These are phyloP conservation scores for Brasilioporus rufonigricans DNA, from an alignment of 768 basidiomycete genomes.

Conservation along the genomic window DNA sequence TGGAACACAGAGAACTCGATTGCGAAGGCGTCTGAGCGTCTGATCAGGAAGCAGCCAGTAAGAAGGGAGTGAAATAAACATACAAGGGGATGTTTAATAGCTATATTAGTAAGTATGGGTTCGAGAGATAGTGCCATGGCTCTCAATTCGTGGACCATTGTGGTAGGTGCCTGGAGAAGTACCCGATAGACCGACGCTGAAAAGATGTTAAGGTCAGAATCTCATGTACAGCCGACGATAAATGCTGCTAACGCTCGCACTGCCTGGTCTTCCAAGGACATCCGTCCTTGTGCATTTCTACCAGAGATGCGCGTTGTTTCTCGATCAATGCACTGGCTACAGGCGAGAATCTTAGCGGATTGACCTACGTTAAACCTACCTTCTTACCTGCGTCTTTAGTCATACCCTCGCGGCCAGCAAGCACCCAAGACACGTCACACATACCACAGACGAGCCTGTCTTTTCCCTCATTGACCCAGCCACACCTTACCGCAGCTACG, in stretches of 20 bases:
- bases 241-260: conserved; percentile 61
- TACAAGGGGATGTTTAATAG: conserved; percentile 75
- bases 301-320: conserved; percentile 64
- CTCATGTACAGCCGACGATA: background rate
- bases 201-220: conserved; percentile 2
- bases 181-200: conserved; percentile 72
- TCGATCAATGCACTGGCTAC: conserved; percentile 69
- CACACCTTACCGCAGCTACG: conserved; percentile 77
- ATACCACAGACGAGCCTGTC: conserved; percentile 74
- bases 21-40: conserved; percentile 53
- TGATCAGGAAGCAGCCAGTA: conserved; percentile 8
- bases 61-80: conserved; percentile 18
- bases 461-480: conserved; percentile 83
- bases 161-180: conserved; percentile 63
- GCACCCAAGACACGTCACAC: conserved; percentile 72
- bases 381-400: conserved; percentile 71
- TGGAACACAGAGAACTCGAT: conserved; percentile 48
- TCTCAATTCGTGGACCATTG: conserved; percentile 61
- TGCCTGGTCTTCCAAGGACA: conserved; percentile 84
- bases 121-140: conserved; percentile 52
- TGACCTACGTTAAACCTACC: conserved; percentile 24
- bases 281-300: conserved; percentile 72
- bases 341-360: conserved; percentile 15
- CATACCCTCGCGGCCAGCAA: conserved; percentile 69
- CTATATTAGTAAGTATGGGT: conserved; percentile 48